Evolutionary conservation across 805 yeast species (phyloP), one percentile per base, ranked within the genome.

Genomic region (Ogataea nakhonphanomensis): DNA sequence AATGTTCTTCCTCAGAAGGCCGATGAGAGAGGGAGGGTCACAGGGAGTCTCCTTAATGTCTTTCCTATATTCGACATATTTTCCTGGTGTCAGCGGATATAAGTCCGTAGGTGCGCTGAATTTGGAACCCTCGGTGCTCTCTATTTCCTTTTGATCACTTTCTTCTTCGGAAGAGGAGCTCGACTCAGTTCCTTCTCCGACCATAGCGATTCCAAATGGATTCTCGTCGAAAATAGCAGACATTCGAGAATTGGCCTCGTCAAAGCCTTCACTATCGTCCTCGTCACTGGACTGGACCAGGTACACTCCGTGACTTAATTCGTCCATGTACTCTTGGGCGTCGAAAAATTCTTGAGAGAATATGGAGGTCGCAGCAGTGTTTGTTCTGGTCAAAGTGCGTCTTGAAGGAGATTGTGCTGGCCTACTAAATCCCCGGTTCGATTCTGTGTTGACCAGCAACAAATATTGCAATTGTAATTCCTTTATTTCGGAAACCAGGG

Each of bases 1-100:
- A 8, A 91, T 93, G 51, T 88, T 89, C 60, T 90, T 90, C 43
- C 96, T 74, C 35, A 93, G 70, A 52, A 89, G 78, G 1, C 87
- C 74, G 40, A 91, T 66, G 25, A 91, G 62, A 47, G 93, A 83
- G 8, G 96, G 96, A 3, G 98, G 98, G 0, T 78, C 66, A 25
- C 79, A 72, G 0, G 65, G 68, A 38, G 86, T 74, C n/a, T 67
- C 67, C 3, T 70, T 72, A 11, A 90, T 70, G 43, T 77, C 84
- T 21, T 62, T 59, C 43, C 89, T 73, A 44, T 95, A 74, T 21
- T 59, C 51, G 4, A 82, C 67, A 0, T 62, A 57, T 0, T 57
- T 55, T 1, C 57, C 59, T n/a, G 54, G 38, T 0, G 90, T 85
- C 33, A 90, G 68, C 1, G 97, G 96, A 48, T 73, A 81, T n/a